phyloP scores from a whole-genome alignment of 2,329 filamentous ascomycete genomes.

The Parastagonospora avenae region DNA sequence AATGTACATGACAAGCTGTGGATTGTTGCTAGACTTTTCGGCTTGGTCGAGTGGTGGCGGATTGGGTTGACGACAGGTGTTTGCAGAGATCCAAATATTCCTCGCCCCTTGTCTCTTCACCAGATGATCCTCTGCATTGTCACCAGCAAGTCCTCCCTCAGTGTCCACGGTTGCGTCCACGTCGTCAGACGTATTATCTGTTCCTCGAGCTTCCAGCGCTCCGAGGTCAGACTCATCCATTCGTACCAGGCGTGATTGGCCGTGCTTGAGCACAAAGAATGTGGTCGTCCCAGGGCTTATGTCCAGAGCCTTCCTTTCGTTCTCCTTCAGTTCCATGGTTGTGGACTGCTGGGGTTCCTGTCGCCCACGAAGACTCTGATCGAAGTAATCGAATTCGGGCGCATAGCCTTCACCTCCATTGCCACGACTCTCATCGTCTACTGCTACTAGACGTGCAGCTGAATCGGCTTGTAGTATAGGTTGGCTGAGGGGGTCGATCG shows the following conservation, averaged over 20 bases:
- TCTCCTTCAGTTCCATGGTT: constrained; percentile 64
- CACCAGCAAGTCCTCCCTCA: constrained; percentile 6
- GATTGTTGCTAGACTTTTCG: constrained; percentile 43
- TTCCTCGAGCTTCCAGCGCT: constrained; percentile 29
- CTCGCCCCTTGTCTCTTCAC: constrained; percentile 37
- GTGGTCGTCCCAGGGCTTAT: constrained; percentile 66
- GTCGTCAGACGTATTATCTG: constrained; percentile 14
- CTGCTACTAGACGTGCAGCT: constrained; percentile 50
- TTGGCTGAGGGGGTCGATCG: constrained; percentile 16
- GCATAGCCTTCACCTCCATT: constrained; percentile 55
- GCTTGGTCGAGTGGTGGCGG: constrained; percentile 51
- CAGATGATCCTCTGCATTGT: constrained; percentile 8
- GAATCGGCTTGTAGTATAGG: constrained; percentile 29
- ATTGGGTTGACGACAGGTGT: constrained; percentile 78
- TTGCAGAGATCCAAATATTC: constrained; percentile 79
- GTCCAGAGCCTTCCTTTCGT: constrained; percentile 65
- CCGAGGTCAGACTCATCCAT: constrained; percentile 25
- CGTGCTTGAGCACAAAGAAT: constrained; percentile 67
- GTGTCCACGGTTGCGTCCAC: neutral
- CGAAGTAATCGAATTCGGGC: constrained; percentile 65
- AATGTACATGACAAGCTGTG: constrained; percentile 79
- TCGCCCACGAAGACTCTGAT: constrained; percentile 67
- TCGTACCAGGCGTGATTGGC: constrained; percentile 57
- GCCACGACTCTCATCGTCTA: constrained; percentile 40
- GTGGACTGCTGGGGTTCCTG: constrained; percentile 57